A percentile compares a stretch with the other conserved stretches of the same genome.
These are phyloP conservation scores for Clitopilus hobsonii DNA, from an alignment of 768 basidiomycete species.

Conservation along the genomic window DNA sequence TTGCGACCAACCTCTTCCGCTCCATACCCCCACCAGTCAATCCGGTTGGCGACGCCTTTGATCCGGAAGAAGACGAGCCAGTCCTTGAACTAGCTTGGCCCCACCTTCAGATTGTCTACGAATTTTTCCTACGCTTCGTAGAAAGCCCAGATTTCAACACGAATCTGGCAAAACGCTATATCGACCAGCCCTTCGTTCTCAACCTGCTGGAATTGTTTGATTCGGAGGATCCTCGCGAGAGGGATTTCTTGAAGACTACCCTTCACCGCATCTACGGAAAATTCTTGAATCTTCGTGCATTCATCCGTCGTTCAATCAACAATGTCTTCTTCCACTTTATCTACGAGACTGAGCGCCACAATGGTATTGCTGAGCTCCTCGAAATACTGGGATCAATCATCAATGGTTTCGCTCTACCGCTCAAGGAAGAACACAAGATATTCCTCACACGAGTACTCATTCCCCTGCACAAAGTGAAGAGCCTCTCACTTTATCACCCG, in stretches of 20 bases:
- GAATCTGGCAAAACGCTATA: constrained; percentile 94
- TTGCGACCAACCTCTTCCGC: constrained; percentile 96
- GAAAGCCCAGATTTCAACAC: constrained; percentile 98
- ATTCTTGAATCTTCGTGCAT: constrained; percentile 97
- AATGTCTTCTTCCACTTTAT: constrained; percentile 99
- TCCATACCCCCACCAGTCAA: constrained; percentile 99
- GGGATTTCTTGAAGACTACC: constrained; percentile 98
- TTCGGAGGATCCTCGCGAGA: constrained; percentile 97
- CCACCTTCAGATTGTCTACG: constrained; percentile 98
- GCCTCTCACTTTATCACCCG: constrained; percentile 97
- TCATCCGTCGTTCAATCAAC: constrained; percentile 98
- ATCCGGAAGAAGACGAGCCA: constrained; percentile 99
- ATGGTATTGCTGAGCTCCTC: constrained; percentile 96
- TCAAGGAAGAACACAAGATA: constrained; percentile 98
- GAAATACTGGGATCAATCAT: constrained; percentile 99
- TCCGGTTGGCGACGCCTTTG: constrained; percentile 96
- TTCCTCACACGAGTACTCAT: constrained; percentile 93
- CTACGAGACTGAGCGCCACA: constrained; percentile 98
- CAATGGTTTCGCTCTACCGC: constrained; percentile 95
- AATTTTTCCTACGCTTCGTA: constrained; percentile 98
- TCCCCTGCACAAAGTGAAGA: constrained; percentile 97
- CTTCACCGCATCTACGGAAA: constrained; percentile 99
- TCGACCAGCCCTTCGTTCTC: constrained; percentile 94
- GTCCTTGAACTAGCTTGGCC: constrained; percentile 99
- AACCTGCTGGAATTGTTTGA: constrained; percentile 98